These are phyloP conservation scores for Rhodamnia rubescens DNA, from an alignment of 345 rosid genomes.

Conservation along the genomic window DNA sequence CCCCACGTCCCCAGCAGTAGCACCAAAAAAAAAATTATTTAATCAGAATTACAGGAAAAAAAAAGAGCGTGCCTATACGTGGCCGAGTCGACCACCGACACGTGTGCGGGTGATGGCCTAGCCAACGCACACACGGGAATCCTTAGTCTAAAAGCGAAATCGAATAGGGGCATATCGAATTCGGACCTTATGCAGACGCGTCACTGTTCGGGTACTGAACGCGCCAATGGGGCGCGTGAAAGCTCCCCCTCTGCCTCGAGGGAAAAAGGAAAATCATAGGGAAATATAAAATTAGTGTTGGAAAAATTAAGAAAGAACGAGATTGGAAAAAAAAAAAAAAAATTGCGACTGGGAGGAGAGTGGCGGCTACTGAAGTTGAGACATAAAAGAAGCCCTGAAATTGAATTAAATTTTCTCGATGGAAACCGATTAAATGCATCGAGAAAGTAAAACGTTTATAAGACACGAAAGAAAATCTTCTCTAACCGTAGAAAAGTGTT, in stretches of 20 bases:
- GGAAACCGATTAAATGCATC: background rate
- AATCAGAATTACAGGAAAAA: background rate
- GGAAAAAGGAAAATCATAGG: too few relatives aligned
- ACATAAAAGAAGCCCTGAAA: background rate
- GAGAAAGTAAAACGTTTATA: background rate
- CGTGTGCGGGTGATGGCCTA: background rate
- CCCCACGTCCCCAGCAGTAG: background rate
- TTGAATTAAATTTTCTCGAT: background rate
- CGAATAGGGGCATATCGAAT: too few relatives aligned
- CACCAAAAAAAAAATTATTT: background rate
- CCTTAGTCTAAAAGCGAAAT: too few relatives aligned
- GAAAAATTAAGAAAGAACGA: background rate
- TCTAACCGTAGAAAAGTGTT: background rate
- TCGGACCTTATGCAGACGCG: background rate
- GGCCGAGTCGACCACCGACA: background rate
- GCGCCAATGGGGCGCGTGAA: background rate
- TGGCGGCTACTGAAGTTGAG: background rate
- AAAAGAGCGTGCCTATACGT: background rate
- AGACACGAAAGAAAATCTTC: background rate
- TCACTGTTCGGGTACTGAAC: too few relatives aligned
- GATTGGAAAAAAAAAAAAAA: too few relatives aligned
- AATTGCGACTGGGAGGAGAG: background rate
- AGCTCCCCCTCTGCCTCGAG: background rate
- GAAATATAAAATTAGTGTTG: background rate
- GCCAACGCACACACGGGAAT: background rate